Conservation (phyloP, 148 eudicot genomes). For the Fagopyrum esculentum region DNA sequence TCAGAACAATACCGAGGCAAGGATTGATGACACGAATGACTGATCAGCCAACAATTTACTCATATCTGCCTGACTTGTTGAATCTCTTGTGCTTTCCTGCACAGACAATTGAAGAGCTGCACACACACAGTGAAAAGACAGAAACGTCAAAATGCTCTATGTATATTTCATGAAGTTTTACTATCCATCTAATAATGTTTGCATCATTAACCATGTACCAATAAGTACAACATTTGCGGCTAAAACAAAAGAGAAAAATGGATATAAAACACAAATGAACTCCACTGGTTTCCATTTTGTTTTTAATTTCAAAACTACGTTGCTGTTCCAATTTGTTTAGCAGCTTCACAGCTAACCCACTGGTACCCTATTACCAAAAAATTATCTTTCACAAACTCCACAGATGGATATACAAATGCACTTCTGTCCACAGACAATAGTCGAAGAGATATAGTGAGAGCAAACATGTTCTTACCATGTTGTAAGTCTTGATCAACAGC, state of each 20-base stretch:
- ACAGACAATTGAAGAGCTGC: constrained; percentile 92
- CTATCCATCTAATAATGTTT: neutral
- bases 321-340: neutral
- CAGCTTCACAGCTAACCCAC: neutral
- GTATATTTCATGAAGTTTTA: neutral
- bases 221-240: neutral
- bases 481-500: constrained; percentile 79
- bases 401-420: neutral
- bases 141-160: neutral
- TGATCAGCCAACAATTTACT: constrained; percentile 71
- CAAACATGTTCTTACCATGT: constrained; percentile 47
- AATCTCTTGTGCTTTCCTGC: constrained; percentile 53
- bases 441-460: neutral
- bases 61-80: constrained; percentile 61
- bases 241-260: neutral
- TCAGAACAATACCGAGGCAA: constrained; percentile 52
- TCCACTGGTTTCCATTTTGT: neutral
- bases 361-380: neutral
- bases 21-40: constrained; percentile 75
- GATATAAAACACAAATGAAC: neutral
- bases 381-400: neutral
- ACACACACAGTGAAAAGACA: constrained; percentile 14
- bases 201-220: neutral
- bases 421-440: neutral
- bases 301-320: too few species aligned